Base-by-base conservation (phyloP, 1,284 basidiomycete species). In the Microbotryum scabiosae region DNA sequence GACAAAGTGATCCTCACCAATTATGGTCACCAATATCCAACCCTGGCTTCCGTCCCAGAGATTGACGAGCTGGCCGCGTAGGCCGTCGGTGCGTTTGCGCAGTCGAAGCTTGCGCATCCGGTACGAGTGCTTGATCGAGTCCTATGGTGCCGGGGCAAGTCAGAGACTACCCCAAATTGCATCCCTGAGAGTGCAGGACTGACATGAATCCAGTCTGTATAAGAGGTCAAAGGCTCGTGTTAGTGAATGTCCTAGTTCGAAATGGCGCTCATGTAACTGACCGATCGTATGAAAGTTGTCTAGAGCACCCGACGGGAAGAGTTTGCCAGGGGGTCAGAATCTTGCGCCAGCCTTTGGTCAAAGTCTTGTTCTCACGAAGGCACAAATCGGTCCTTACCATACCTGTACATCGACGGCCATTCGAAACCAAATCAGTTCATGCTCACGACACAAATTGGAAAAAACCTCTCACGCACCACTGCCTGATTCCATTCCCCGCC, bases 11-110 rank as follows among this genome's bases (percentile, higher is more conserved):
- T 32, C 61, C 70, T 47, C 45, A 67, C 75, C 76, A 36, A 80
- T 73, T 54, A 94, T 80, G 2, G 89, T 90, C 54, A 94, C 90
- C 48, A 94, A 84, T 57, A 96, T 74, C 93, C 94, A 97, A 10
- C 90, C 90, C 62, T 92, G 80, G 67, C 84, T 82, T 62, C 87
- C 85, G 77, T 98, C 94, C 72, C 87, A 79, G 7, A 79, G 76
- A 54, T 89, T 83, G n/a, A 80, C 77, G 43, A 88, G 65, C 49
- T 80, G 80, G 1, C 91, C 88, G 20, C 89, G 82, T 30, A 86
- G 25, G 0, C 76, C 75, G 2, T 63, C 62, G 32, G 73, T 63
- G 14, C 30, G 54, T 28, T 57, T 59, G 32, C 57, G 63, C 10
- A 56, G 60, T 21, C 73, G 68, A 20, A 77, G 70, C 48, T 71